Percentiles rank a stretch among this genome's conserved stretches.
Conservation (phyloP, 768 basidiomycete species). For the Lentinula guzmanii region DNA sequence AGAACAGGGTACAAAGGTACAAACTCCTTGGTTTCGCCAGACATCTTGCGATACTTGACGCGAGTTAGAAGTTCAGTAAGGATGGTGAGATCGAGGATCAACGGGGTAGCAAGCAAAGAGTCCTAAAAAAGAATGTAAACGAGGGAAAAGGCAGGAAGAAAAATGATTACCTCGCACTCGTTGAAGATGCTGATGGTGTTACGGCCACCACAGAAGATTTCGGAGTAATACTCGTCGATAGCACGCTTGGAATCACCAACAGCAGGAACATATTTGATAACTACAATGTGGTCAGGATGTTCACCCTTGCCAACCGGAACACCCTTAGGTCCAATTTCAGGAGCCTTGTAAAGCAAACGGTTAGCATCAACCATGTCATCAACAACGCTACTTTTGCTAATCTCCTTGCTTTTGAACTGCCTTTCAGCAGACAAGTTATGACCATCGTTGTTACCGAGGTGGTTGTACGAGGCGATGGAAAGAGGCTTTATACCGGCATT, state of each 20-base stretch:
- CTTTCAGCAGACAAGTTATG: conserved; percentile 83
- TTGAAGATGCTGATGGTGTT: conserved; percentile 97
- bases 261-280: conserved; percentile 95
- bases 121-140: conserved; percentile 43
- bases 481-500: conserved; percentile 98
- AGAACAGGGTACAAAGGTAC: conserved; percentile 85
- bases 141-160: background rate
- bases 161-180: conserved; percentile 75
- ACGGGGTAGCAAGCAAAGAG: conserved; percentile 90
- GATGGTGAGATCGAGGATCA: conserved; percentile 92
- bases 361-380: conserved; percentile 98
- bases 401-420: conserved; percentile 99
- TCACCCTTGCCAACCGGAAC: conserved; percentile 69
- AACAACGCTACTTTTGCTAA: conserved; percentile 93
- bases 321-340: conserved; percentile 47
- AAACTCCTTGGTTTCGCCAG: conserved; percentile 50
- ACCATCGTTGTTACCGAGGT: conserved; percentile 97
- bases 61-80: conserved; percentile 93
- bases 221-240: conserved; percentile 99
- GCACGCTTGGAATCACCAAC: conserved; percentile 97
- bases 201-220: conserved; percentile 94
- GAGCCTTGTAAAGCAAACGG: conserved; percentile 82
- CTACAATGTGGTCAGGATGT: conserved; percentile 95
- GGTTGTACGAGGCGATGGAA: conserved; percentile 97
- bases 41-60: conserved; percentile 71